Base-by-base conservation (phyloP, 139 green algal species). In the Edaphochlamys debaryana region DNA sequence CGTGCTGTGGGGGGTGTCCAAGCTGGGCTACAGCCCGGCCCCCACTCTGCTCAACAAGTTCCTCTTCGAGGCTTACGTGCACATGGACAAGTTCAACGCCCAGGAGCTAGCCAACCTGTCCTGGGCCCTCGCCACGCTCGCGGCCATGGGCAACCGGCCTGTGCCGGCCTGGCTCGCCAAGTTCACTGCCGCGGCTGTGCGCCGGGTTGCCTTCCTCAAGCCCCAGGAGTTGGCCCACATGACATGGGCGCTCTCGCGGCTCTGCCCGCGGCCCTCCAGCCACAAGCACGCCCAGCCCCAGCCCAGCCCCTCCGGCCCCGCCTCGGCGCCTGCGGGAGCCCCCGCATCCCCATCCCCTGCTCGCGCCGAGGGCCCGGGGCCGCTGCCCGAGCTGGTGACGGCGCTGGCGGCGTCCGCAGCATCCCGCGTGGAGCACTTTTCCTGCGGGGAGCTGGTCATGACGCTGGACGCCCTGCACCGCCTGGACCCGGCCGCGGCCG, bases 81-180 rank as follows among this genome's bases (percentile, higher is more conserved):
- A 38, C 37, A 78, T 87, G 80, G 34, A 69, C 54, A 15, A 86
- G 15, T 84, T 90, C 63, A 69, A 78, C 36, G 58, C 69, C n/a
- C 86, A 90, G 64, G 86, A 90, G 82, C 48, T 90, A 0, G 78
- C 86, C 42, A 88, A 88, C 69, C 34, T 86, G 11, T 58, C 82
- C n/a, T 90, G 86, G 86, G 50, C 78, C 37, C 66, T 84, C 36
- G 78, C 78, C 2, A 77, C 64, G 13, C 45, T 75, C 25, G 64
- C 77, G 2, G 34, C n/a, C 45, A 50, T 84, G 36, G 78, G 78
- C 34, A 67, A 69, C 50, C 78, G 37, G 2, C 66, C 72, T 1
- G 79, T 80, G 41, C 66, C 62, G 6, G n/a, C 50, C 25, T 86
- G 85, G 85, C 11, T 82, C n/a, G 8, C 5, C 34, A 70, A 71